Conservation (phyloP, 1,284 basidiomycete genomes). For the Bondarzewia mesenterica region DNA sequence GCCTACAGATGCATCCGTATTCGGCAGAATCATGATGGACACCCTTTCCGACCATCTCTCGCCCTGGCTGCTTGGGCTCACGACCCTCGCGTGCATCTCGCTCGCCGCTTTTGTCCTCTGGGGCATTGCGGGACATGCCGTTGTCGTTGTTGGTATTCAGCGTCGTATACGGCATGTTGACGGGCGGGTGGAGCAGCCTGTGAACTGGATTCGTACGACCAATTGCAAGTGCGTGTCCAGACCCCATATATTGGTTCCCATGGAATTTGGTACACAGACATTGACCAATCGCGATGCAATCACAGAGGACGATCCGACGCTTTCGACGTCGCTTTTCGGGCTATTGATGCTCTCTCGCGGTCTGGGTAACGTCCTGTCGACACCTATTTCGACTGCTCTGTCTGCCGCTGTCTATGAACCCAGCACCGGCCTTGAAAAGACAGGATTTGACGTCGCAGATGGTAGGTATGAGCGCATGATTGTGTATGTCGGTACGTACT, state of each 20-base stretch:
- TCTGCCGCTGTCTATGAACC: neutral
- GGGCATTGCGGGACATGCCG: conserved; percentile 17
- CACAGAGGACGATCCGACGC: conserved; percentile 27
- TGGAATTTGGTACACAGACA: neutral
- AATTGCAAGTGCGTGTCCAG: conserved; percentile 12
- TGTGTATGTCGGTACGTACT: conserved; percentile 27
- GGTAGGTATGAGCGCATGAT: conserved; percentile 27
- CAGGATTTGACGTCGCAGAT: conserved; percentile 26
- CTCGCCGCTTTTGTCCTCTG: conserved; percentile 20
- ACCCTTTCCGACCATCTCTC: conserved; percentile 27
- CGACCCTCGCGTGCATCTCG: conserved; percentile 13
- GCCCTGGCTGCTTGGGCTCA: conserved; percentile 22
- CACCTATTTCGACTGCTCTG: conserved; percentile 30
- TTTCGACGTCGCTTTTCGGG: conserved; percentile 28
- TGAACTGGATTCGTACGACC: conserved; percentile 19
- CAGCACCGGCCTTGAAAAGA: neutral
- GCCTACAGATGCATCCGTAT: conserved; percentile 17
- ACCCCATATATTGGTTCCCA: neutral
- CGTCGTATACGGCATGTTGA: conserved; percentile 17
- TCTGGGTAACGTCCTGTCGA: conserved; percentile 32
- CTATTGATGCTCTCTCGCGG: conserved; percentile 30
- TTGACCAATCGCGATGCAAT: neutral
- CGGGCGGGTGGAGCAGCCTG: conserved; percentile 21
- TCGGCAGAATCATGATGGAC: conserved; percentile 26
- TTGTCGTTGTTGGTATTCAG: conserved; percentile 19